Evolutionary conservation across 495 filamentous ascomycete species (phyloP), one percentile per base, ranked within the genome.

Genomic region (Penicillium desertorum): DNA sequence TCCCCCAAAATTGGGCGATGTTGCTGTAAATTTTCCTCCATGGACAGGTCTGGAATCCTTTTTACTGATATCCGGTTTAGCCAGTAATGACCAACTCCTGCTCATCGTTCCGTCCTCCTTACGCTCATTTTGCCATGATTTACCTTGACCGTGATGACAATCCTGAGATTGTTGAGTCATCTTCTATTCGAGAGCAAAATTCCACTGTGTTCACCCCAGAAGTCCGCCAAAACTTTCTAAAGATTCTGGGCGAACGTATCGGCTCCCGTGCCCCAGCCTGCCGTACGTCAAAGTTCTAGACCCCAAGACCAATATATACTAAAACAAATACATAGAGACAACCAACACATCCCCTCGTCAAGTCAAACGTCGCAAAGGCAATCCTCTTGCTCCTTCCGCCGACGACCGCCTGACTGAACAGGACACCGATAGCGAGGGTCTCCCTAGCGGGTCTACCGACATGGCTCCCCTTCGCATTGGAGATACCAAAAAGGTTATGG

Each of bases 81-180:
- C 56, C 69, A 11, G 72, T 77, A 70, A 66, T 67, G 58, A 27
- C 63, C 27, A 50, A 64, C 17, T 54, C 66, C 47, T 68, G 64
- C 16, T 36, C 71, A 37, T 52, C 69, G 4, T 57, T 67, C 51
- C 66, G 67, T 44, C 52, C 75, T 25, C 71, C 73, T 19, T 73
- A 65, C 58, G 45, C 64, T 4, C 72, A 74, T 51, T 79, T 72
- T 45, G 73, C 76, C 45, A 55, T 77, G 64, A 75, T 79, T 49
- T 79, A 75, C 45, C 56, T 77, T 8, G 76, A 79, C 57, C 63
- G 68, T 48, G 67, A 66, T 37, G 71, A 73, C 34, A 70, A 71
- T 50, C 42, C 76, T 34, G 66, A 71, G 49, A 64, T 9, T n/a
- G n/a, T n/a, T n/a, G n/a, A n/a, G n/a, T n/a, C n/a, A n/a, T n/a